Percentiles rank a stretch among this genome's conserved stretches.
phyloP scores from a whole-genome alignment of 495 filamentous ascomycete species.

The Penicillium verhagenii region DNA sequence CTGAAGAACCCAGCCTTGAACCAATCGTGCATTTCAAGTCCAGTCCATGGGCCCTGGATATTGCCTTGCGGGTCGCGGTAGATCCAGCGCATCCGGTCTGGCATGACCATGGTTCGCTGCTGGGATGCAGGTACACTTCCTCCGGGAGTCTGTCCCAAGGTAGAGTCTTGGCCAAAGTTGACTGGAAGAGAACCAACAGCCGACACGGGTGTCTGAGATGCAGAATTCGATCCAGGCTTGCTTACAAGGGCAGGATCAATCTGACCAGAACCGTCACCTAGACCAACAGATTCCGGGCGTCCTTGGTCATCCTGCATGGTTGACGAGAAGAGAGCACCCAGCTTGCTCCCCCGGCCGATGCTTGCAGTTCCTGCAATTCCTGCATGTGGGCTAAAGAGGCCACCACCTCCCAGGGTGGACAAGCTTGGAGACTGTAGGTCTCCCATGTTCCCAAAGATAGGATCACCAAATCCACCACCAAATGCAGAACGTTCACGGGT shows the following conservation, averaged over 20 bases:
- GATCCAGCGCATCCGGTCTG: slow-evolving; percentile 97
- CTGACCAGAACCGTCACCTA: slow-evolving; percentile 42
- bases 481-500: slow-evolving; percentile 68
- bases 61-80: slow-evolving; percentile 92
- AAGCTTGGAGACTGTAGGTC: slow-evolving; percentile 77
- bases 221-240: slow-evolving; percentile 35
- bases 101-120: slow-evolving; percentile 96
- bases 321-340: slow-evolving; percentile 87
- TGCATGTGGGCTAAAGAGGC: slow-evolving; percentile 50
- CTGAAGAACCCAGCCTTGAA: slow-evolving; percentile 99
- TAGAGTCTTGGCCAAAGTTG: slow-evolving; percentile 30
- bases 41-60: slow-evolving; percentile 91
- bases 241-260: slow-evolving; percentile 30
- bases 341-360: slow-evolving; percentile 72
- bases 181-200: slow-evolving; percentile 44
- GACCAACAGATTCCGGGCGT: slow-evolving; percentile 51
- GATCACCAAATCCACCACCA: slow-evolving; percentile 67
- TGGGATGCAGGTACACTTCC: slow-evolving; percentile 66
- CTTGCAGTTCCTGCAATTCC: slow-evolving; percentile 50
- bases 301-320: slow-evolving; percentile 74
- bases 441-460: slow-evolving; percentile 66
- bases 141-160: slow-evolving; percentile 32
- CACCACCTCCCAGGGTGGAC: slow-evolving; percentile 56
- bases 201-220: slow-evolving; percentile 42
- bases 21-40: slow-evolving; percentile 99